Evolutionary conservation across 306 rosid species (phyloP), one percentile per base, ranked within the genome.

Genomic region (Oxytropis ochrocephala): DNA sequence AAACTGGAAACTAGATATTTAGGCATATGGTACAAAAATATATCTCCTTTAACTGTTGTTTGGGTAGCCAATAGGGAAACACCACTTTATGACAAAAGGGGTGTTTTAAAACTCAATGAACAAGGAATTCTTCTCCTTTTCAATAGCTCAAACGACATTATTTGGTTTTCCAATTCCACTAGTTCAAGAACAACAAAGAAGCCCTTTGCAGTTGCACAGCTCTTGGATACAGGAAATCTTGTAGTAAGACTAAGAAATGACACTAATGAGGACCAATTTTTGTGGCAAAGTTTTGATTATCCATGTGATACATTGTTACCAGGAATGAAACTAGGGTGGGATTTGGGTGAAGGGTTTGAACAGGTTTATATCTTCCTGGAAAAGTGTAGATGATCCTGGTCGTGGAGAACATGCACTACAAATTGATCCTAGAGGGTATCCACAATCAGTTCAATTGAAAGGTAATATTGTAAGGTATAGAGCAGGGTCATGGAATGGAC

Each of bases 221-320:
- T 79, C 0, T 39, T 79, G 12, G 74, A 79, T n/a, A 11, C 76
- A 3, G 80, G 83, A 69, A 79, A 79, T 18, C 54, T 79, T 30
- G 74, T 79, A 2, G 33, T 74, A 74, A 79, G 35, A 27, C 8
- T 0, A 7, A 30, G 1, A 11, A 41, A 14, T 2, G 17, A 52
- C 0, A 16, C 14, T 11, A 56, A 27, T 16, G 11, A 14, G 36
- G 19, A 57, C 3, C 69, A 7, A 6, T 17, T 67, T 36, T 13
- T 78, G 30, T 78, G 82, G 82, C 75, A 59, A 61, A 67, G 79
- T 33, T 78, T 73, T 51, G 75, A 78, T 16, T 27, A 73, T 54
- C 82, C 79, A 0, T 6, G 75, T 33, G 70, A 78, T n/a, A 60
- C 70, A 11, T 3, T 55, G 18, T 41, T 73, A 6, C 41, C 47